Evolutionary conservation across 306 rosid genomes (phyloP).

Genomic region (Trifolium repens): DNA sequence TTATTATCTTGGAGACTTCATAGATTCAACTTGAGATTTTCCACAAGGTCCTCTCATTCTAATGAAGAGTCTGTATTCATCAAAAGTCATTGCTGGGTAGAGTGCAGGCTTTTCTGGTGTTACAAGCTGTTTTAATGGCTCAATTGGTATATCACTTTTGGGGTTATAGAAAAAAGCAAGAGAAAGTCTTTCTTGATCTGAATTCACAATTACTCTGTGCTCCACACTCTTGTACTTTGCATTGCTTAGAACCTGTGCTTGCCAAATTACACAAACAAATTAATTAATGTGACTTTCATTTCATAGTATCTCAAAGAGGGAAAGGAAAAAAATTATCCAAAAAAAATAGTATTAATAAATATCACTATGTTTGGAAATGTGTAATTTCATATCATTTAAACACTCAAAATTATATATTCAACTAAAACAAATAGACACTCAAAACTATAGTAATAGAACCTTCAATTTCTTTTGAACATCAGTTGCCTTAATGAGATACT

Average conservation of each 20-base stretch:
- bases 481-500: too few relatives aligned
- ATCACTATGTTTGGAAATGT: too few relatives aligned
- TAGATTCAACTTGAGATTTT: conserved; percentile 89
- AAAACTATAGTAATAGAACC: too few relatives aligned
- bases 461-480: too few relatives aligned
- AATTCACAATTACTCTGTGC: conserved; percentile 88
- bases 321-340: too few relatives aligned
- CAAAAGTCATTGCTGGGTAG: conserved; percentile 78
- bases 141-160: conserved; percentile 76
- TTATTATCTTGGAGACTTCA: conserved; percentile 55
- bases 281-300: not conserved
- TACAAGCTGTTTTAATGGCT: conserved; percentile 66
- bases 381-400: too few relatives aligned
- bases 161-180: conserved; percentile 97
- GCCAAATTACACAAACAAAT: not conserved
- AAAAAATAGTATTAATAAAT: too few relatives aligned
- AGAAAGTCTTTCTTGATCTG: conserved; percentile 71
- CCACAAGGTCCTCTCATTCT: conserved; percentile 86
- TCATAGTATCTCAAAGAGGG: not conserved
- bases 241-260: conserved; percentile 75
- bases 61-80: conserved; percentile 81
- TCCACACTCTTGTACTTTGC: conserved; percentile 87
- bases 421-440: too few relatives aligned
- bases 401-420: too few relatives aligned
- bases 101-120: conserved; percentile 59